phyloP scores from a whole-genome alignment of 2,329 filamentous ascomycete species.

The Xylariaceae sp. region DNA sequence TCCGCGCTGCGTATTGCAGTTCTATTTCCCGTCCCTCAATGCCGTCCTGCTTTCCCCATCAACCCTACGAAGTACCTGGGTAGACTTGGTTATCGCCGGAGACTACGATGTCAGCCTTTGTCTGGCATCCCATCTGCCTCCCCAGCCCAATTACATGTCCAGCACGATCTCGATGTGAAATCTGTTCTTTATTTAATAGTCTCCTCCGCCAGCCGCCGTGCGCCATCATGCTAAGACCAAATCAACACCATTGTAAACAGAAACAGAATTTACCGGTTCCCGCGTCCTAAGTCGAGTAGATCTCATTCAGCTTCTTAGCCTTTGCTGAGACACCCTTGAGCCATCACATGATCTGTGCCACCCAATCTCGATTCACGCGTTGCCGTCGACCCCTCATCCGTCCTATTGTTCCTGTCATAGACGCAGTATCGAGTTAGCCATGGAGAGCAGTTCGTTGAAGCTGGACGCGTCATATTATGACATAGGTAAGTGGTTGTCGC shows the following conservation, averaged over 20 bases:
- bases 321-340: background rate
- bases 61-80: too few species aligned
- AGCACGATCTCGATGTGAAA: background rate
- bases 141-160: too few species aligned
- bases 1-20: slow-evolving; percentile 3
- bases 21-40: slow-evolving; percentile 27
- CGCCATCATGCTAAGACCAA: background rate
- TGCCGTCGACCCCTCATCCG: background rate
- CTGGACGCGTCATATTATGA: slow-evolving; percentile 37
- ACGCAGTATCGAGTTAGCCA: slow-evolving; percentile 6
- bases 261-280: too few species aligned
- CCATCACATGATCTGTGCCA: background rate
- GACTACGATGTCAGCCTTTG: background rate
- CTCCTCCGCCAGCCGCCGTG: background rate
- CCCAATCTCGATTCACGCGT: background rate
- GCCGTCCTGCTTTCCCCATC: slow-evolving; percentile 19
- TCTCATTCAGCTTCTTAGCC: background rate
- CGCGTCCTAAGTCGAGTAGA: too few species aligned
- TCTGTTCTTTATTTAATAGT: slow-evolving; percentile 9
- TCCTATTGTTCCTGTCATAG: slow-evolving; percentile 1
- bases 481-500: slow-evolving; percentile 39
- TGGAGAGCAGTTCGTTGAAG: slow-evolving; percentile 25
- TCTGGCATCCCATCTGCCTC: background rate
- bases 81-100: background rate
- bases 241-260: too few species aligned